Evolutionary conservation across 2,329 filamentous ascomycete species (phyloP).

Genomic region (Leptodontidium sp.): DNA sequence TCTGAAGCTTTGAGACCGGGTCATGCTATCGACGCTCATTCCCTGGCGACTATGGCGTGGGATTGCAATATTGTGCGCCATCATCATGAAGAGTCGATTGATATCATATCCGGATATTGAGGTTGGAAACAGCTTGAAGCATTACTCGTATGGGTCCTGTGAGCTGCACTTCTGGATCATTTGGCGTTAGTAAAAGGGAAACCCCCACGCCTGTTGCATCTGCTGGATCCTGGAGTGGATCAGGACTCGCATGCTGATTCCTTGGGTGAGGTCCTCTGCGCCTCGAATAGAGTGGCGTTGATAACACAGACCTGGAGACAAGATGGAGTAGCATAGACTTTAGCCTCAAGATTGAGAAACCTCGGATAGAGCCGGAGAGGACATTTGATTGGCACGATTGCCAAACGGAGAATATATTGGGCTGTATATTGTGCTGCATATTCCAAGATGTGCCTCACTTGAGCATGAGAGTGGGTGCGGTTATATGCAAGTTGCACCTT

Average conservation of each 20-base stretch:
- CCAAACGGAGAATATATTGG: slow-evolving; percentile 1
- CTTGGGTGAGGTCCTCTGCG: slow-evolving; percentile 17
- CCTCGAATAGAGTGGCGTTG: slow-evolving; percentile 32
- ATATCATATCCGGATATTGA: slow-evolving; percentile 22
- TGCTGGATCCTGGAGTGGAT: slow-evolving; percentile 19
- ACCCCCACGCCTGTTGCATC: slow-evolving; percentile 29
- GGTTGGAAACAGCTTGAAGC: slow-evolving; percentile 22
- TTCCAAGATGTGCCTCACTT: slow-evolving; percentile 17
- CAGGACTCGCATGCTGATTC: slow-evolving; percentile 21
- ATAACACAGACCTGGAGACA: slow-evolving; percentile 20
- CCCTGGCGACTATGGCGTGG: slow-evolving; percentile 15
- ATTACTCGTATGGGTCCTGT: slow-evolving; percentile 26
- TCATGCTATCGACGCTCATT: slow-evolving; percentile 19
- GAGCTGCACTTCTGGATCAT: slow-evolving; percentile 17
- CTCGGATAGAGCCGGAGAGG: slow-evolving; percentile 20
- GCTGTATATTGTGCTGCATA: slow-evolving; percentile 5
- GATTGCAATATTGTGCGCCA: slow-evolving; percentile 9
- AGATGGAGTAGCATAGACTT: slow-evolving; percentile 23
- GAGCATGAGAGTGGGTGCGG: neutral
- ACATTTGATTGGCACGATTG: neutral
- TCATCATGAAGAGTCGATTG: neutral
- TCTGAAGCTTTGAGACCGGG: slow-evolving; percentile 13
- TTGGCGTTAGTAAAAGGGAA: slow-evolving; percentile 14
- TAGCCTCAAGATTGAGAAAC: slow-evolving; percentile 20
- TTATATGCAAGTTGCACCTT: slow-evolving; percentile 12